A percentile compares a stretch with the other conserved stretches of the same genome.
phyloP scores from a whole-genome alignment of 2,329 filamentous ascomycete species.

The Orbilia oligospora region DNA sequence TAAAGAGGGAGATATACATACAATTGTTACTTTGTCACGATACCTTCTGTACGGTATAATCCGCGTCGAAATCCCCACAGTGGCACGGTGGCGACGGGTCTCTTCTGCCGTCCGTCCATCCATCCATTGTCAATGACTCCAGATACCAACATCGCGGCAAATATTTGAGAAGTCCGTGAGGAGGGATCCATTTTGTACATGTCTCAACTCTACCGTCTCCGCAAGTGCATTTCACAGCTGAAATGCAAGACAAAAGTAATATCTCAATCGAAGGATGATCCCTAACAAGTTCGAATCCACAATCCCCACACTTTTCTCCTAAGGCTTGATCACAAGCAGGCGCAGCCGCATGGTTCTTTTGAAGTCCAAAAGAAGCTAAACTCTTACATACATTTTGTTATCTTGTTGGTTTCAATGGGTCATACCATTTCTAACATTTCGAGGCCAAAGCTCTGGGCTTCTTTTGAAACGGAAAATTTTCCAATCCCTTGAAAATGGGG shows the following conservation, averaged over 20 bases:
- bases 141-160: conserved; percentile 25
- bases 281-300: conserved; percentile 15
- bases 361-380: conserved; percentile 20
- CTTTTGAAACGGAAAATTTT: conserved; percentile 39
- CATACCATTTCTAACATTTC: background rate
- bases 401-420: conserved; percentile 19
- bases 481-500: background rate
- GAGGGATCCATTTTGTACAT: conserved; percentile 28
- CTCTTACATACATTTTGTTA: background rate
- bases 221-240: background rate
- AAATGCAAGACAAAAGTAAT: conserved; percentile 32
- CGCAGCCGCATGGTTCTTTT: conserved; percentile 27
- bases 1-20: too few relatives aligned
- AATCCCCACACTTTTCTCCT: conserved; percentile 19
- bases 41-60: background rate
- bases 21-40: background rate
- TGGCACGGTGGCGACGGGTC: background rate
- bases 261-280: conserved; percentile 27
- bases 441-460: conserved; percentile 19
- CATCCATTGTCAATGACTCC: background rate
- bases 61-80: conserved; percentile 25
- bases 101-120: conserved; percentile 9
- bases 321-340: conserved; percentile 38
- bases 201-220: conserved; percentile 28
- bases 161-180: conserved; percentile 15